These are phyloP conservation scores for Cicer judaicum DNA, from an alignment of 306 rosid species.

Conservation along the genomic window DNA sequence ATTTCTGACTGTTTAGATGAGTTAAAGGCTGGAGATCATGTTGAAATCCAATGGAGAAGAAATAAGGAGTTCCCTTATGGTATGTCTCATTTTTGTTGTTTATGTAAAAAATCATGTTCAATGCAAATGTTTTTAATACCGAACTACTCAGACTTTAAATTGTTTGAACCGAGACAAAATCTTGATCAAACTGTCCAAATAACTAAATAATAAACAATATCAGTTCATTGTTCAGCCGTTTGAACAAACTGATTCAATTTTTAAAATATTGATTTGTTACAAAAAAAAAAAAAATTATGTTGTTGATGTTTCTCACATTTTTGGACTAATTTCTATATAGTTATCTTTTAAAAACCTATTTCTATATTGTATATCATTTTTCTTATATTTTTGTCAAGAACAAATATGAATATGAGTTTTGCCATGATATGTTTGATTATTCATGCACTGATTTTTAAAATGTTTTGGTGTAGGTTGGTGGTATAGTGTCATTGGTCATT, in stretches of 20 bases:
- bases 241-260: too few species aligned
- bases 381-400: slow-evolving; percentile 10
- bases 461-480: slow-evolving; percentile 79
- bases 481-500: slow-evolving; percentile 86
- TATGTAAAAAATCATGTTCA: neutral
- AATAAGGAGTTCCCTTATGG: slow-evolving; percentile 86
- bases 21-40: slow-evolving; percentile 81
- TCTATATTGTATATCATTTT: slow-evolving; percentile 3
- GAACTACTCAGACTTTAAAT: too few species aligned
- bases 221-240: too few species aligned
- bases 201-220: too few species aligned
- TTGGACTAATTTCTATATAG: neutral
- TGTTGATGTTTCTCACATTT: neutral
- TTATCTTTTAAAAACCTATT: neutral
- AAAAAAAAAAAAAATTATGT: too few species aligned
- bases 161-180: too few species aligned
- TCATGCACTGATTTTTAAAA: slow-evolving; percentile 7
- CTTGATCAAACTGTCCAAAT: too few species aligned
- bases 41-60: slow-evolving; percentile 97
- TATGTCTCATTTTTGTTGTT: slow-evolving; percentile 45
- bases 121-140: too few species aligned
- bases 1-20: slow-evolving; percentile 71
- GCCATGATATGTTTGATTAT: slow-evolving; percentile 27
- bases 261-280: too few species aligned
- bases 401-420: slow-evolving; percentile 9